phyloP scores from a whole-genome alignment of 1,284 basidiomycete genomes.

The Trametes pubescens region DNA sequence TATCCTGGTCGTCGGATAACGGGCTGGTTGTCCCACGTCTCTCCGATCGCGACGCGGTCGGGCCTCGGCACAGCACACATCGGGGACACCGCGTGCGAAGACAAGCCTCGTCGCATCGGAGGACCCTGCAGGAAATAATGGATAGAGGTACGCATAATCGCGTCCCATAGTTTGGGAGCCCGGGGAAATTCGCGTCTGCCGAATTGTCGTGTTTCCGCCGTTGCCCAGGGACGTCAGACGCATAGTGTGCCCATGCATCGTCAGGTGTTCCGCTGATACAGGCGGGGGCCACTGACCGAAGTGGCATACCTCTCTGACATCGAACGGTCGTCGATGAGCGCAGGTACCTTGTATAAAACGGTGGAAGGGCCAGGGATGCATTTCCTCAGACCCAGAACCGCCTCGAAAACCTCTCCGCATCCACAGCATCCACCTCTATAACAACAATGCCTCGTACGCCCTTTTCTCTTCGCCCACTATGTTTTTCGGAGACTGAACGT shows the following conservation, averaged over 20 bases:
- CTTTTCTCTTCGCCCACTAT: neutral
- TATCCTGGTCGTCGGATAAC: neutral
- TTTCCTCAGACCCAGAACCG: neutral
- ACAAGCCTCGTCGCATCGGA: neutral
- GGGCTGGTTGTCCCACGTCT: neutral
- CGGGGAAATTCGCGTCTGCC: neutral
- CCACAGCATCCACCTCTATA: neutral
- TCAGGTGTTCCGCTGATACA: slow-evolving; percentile 3
- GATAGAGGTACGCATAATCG: neutral
- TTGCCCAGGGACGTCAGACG: neutral
- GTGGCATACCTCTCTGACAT: slow-evolving; percentile 1
- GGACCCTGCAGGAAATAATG: neutral
- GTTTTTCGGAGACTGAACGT: neutral
- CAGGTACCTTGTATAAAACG: slow-evolving; percentile 3
- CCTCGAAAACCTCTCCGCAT: neutral
- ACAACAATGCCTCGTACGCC: slow-evolving; percentile 20
- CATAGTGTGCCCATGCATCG: neutral
- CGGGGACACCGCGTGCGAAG: neutral
- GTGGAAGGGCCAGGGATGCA: neutral
- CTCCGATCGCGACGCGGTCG: neutral
- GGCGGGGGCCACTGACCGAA: slow-evolving; percentile 1
- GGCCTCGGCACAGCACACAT: neutral
- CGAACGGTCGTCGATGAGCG: neutral
- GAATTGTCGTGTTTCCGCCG: neutral
- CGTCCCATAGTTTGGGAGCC: neutral